Evolutionary conservation across 306 rosid genomes (phyloP).

Genomic region (Cicer pinnatifidum): DNA sequence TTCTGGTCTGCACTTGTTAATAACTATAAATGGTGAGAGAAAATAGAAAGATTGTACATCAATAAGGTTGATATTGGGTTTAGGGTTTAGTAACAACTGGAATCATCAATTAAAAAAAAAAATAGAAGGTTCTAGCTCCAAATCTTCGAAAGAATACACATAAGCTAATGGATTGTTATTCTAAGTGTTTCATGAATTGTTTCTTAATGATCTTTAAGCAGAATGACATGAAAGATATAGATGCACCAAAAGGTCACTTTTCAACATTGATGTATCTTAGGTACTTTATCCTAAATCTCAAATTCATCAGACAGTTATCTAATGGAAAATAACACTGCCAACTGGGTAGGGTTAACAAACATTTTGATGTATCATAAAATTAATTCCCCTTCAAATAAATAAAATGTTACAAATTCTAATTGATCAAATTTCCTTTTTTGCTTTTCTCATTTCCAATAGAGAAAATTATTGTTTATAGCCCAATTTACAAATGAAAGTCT

Average conservation of each 20-base stretch:
- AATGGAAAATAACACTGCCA: conserved; percentile 27
- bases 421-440: conserved; percentile 29
- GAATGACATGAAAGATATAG: not conserved
- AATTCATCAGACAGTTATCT: conserved; percentile 31
- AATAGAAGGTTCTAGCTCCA: conserved; percentile 30
- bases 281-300: conserved; percentile 20
- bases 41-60: conserved; percentile 22
- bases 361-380: conserved; percentile 22
- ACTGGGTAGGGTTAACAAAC: conserved; percentile 20
- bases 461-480: conserved; percentile 27
- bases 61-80: conserved; percentile 28
- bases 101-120: conserved; percentile 37
- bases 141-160: conserved; percentile 16
- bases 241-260: conserved; percentile 16
- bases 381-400: not conserved
- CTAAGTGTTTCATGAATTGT: conserved; percentile 25
- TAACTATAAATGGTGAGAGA: conserved; percentile 43
- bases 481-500: not conserved
- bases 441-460: conserved; percentile 4
- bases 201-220: conserved; percentile 6
- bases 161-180: not conserved
- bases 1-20: conserved; percentile 65
- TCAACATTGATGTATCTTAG: conserved; percentile 37
- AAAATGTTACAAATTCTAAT: conserved; percentile 28
- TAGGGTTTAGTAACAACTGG: conserved; percentile 37